Conservation (phyloP, 257 asterid species). For the Plantago ovata region DNA sequence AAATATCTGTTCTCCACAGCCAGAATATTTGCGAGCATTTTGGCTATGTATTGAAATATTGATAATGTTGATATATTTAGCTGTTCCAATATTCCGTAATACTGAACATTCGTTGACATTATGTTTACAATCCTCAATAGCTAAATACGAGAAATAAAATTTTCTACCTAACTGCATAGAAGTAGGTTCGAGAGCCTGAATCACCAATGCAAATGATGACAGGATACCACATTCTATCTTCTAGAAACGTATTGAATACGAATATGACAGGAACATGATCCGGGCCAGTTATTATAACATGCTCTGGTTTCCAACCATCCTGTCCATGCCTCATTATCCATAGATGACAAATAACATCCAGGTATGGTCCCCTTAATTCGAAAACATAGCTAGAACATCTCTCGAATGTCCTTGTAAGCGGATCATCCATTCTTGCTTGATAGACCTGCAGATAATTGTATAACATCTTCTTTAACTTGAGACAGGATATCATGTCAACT, state of each 20-base stretch:
- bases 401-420: neutral
- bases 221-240: conserved; percentile 35
- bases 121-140: neutral
- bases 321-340: conserved; percentile 30
- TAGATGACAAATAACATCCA: too few relatives aligned
- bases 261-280: conserved; percentile 20
- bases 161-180: neutral
- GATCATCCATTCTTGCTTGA: neutral
- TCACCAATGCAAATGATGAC: conserved; percentile 21
- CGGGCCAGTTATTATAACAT: conserved; percentile 21
- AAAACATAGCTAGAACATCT: neutral
- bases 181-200: neutral
- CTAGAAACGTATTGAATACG: conserved; percentile 24
- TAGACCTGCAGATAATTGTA: neutral
- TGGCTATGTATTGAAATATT: neutral
- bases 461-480: too few relatives aligned
- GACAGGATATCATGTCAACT: too few relatives aligned
- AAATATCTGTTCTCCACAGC: neutral
- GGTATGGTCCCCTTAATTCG: too few relatives aligned
- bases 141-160: neutral
- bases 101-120: neutral
- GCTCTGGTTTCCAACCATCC: conserved; percentile 22
- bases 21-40: neutral
- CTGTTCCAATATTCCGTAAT: too few relatives aligned
- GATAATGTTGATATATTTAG: neutral